Evolutionary conservation across 306 rosid genomes (phyloP), one percentile per base, ranked within the genome.

Genomic region (Arachis stenosperma): DNA sequence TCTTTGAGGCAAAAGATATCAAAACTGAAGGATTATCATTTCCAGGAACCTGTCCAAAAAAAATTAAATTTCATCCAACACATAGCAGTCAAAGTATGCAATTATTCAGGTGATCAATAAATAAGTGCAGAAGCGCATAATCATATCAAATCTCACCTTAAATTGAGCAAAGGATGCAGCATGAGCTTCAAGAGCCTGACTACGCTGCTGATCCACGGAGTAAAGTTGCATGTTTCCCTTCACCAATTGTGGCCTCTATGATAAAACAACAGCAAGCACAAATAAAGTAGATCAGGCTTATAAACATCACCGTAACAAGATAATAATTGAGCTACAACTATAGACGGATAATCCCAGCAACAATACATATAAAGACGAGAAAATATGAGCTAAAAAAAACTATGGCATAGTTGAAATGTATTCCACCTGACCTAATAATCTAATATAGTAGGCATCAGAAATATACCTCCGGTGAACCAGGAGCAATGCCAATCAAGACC

Each of bases 121-220:
- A 73, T 43, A 59, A 50, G 3, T 15, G 61, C 12, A 27, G 17
- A 64, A 69, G 29, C 27, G 15, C 30, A 29, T 37, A 73, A 57
- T 15, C 10, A 59, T 73, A 61, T 73, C 52, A 55, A 48, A 54
- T 61, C 90, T 3, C 72, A 95, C 99, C 85, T 91, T 95, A 75
- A 86, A 87, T 82, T 91, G 98, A 68, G 99, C 98, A 84, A 95
- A 95, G 67, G 99, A 76, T 27, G 98, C 99, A 55, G 99, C 99
- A 71, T 95, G 99, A 41, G 99, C 97, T 84, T 95, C 99, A 80
- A 95, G 93, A 67, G 99, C 98, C 86, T 95, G 99, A 84, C 99
- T 95, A 52, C 99, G 94, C 86, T 95, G 99, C 86, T 95, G 99
- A 51, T 95, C 99, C 76, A 95, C 87, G 0, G 99, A 95, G 82